Base-by-base conservation (phyloP, 345 rosid species). In the Arabis hirsuta region DNA sequence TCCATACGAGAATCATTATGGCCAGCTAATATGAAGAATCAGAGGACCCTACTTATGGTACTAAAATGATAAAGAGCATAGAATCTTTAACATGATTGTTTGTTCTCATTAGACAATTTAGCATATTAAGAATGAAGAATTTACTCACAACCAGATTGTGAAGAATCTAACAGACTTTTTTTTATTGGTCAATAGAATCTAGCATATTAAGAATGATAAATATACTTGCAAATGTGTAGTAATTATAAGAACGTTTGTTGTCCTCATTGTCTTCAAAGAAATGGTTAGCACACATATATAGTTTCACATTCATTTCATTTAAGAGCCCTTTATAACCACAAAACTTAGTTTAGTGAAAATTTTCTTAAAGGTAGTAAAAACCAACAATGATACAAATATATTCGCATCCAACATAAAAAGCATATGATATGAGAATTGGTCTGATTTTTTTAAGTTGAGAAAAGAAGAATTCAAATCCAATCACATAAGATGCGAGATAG, bases 1-100 rank as follows among this genome's bases (percentile, higher is more conserved):
- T 62, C 26, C 36, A 12, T 43, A 66, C 0, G 32, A 53, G 5
- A 53, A 70, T 50, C 36, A 61, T 72, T 53, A 79, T 73, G 13
- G 55, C 6, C 16, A 31, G 29, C 60, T 62, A 14, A 4, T 46
- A 62, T 55, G 10, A 44, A 54, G 55, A 46, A 50, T 47, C 45
- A 19, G 51, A 64, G n/a, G 62, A 72, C 43, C 34, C 31, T 31
- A 59, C 22, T 67, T 22, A 32, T 59, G 44, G 43, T 69, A 8
- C 63, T 52, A 68, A 53, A 60, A 27, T 41, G 51, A 32, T 12
- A 24, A 22, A 53, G 64, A 58, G 41, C 19, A 12, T 20, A 44
- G 9, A 59, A 52, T 42, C 55, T 34, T 31, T 42, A 22, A 29
- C 29, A 73, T 50, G 38, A 32, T 12, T 47, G 46, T 48, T 59